Percentiles rank a stretch among this genome's conserved stretches.
Evolutionary conservation across 768 basidiomycete genomes (phyloP).

Genomic region (Lentinula sp.): DNA sequence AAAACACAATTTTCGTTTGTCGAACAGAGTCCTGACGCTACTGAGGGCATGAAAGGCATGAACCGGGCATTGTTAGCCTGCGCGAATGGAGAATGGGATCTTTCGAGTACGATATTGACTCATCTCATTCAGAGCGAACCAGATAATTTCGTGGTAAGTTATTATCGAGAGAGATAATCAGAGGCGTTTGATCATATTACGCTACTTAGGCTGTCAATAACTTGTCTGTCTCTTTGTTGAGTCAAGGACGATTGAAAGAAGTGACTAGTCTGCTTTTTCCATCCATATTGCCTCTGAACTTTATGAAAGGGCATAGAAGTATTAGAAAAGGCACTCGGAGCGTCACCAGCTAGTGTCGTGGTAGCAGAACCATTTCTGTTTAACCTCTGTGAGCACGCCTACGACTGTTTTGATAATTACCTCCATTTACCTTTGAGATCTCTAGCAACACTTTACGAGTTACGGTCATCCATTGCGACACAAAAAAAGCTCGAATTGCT

Average conservation of each 20-base stretch:
- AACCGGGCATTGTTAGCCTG: slow-evolving; percentile 62
- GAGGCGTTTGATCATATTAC: neutral
- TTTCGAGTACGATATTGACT: slow-evolving; percentile 40
- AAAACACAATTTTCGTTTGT: slow-evolving; percentile 51
- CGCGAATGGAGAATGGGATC: slow-evolving; percentile 67
- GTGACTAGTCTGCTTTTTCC: slow-evolving; percentile 24
- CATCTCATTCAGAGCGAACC: slow-evolving; percentile 44
- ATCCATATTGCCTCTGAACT: neutral
- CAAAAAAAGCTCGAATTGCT: slow-evolving; percentile 75
- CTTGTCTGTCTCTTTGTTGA: slow-evolving; percentile 57
- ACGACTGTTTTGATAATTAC: neutral
- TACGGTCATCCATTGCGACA: slow-evolving; percentile 64
- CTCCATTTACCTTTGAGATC: neutral
- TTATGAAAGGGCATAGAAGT: slow-evolving; percentile 58
- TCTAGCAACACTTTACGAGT: slow-evolving; percentile 77
- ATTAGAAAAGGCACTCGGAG: slow-evolving; percentile 54
- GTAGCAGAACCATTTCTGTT: slow-evolving; percentile 81
- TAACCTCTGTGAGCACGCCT: slow-evolving; percentile 60
- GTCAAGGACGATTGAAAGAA: slow-evolving; percentile 69
- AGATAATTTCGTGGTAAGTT: slow-evolving; percentile 53
- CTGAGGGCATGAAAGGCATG: slow-evolving; percentile 45
- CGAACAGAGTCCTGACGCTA: slow-evolving; percentile 34
- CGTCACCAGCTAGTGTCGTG: slow-evolving; percentile 66
- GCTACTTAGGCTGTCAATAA: slow-evolving; percentile 64
- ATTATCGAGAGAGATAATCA: neutral